Evolutionary conservation across 1,284 basidiomycete species (phyloP).

Genomic region (Austropuccinia psidii): DNA sequence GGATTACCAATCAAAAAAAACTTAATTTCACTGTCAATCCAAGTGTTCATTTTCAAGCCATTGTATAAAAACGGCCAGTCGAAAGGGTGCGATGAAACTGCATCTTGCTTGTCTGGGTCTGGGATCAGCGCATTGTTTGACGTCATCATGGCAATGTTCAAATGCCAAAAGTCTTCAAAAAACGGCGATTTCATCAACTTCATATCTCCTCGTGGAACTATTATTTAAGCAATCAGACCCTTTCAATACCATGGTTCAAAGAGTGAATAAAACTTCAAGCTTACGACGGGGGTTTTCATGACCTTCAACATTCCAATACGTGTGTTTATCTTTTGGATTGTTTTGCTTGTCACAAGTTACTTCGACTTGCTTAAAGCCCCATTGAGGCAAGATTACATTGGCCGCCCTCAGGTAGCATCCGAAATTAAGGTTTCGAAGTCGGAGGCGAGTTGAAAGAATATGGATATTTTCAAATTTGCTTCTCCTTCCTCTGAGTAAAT

Average conservation of each 20-base stretch:
- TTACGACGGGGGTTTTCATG: constrained; percentile 87
- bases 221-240: constrained; percentile 2
- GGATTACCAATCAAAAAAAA: constrained; percentile 92
- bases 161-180: constrained; percentile 92
- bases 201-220: constrained; percentile 72
- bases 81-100: constrained; percentile 78
- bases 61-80: constrained; percentile 90
- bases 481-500: constrained; percentile 59
- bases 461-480: constrained; percentile 63
- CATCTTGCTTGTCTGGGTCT: constrained; percentile 95
- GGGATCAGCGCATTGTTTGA: constrained; percentile 96
- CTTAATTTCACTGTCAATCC: constrained; percentile 79
- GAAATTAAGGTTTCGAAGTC: constrained; percentile 68
- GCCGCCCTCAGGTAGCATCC: constrained; percentile 87
- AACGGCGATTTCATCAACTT: constrained; percentile 86
- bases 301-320: constrained; percentile 96
- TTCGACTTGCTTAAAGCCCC: constrained; percentile 99
- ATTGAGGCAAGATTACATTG: constrained; percentile 82
- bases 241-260: not conserved
- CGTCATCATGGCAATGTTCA: constrained; percentile 99
- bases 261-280: constrained; percentile 47
- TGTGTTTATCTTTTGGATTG: constrained; percentile 71
- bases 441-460: constrained; percentile 77
- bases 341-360: constrained; percentile 88
- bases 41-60: constrained; percentile 93